Evolutionary conservation across 371 early-diverging fungal genomes (phyloP), one percentile per base, ranked within the genome.

Genomic region (Mucor circinelloides): DNA sequence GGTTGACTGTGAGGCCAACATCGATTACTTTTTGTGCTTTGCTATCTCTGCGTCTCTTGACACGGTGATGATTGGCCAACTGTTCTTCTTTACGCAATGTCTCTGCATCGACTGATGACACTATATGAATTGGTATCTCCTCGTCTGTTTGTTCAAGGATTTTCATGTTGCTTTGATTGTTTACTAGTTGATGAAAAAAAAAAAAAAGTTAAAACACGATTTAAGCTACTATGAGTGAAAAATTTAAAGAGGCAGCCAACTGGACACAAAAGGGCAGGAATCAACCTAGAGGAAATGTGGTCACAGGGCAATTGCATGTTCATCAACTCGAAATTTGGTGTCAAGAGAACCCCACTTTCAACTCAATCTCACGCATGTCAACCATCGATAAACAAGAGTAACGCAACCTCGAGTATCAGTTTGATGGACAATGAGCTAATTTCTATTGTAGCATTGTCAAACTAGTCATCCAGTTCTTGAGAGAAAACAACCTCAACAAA

Each of bases 401-500:
- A 70, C 78, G 61, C 23, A 2, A 8, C 21, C 21, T 31, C n/a
- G 19, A 66, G 25, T 25, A 44, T 27, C 38, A 12, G 13, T 27
- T 2, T 27, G 25, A 2, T 40, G 10, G 17, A 57, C n/a, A 55
- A 56, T 34, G 60, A 28, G 6, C 15, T n/a, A 25, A 7, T 42
- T 15, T 30, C 27, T 60, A 6, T 1, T 13, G 40, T 48, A 81
- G 94, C 73, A 91, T 96, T 8, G 89, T 96, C 67, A 89, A 94
- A 9, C 86, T 97, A 13, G 87, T 97, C 48, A 86, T 93, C 63
- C 98, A 97, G 77, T 97, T 95, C 67, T 79, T 95, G 36, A 91
- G 93, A 66, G 98, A 97, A 73, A 92, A 95, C 71, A 94, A 93
- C 63, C 80, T 97, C 19, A 84, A 78, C 30, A 79, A 84, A 21